These are phyloP conservation scores for Neonectria punicea DNA, from an alignment of 2,329 filamentous ascomycete genomes.

Conservation along the genomic window DNA sequence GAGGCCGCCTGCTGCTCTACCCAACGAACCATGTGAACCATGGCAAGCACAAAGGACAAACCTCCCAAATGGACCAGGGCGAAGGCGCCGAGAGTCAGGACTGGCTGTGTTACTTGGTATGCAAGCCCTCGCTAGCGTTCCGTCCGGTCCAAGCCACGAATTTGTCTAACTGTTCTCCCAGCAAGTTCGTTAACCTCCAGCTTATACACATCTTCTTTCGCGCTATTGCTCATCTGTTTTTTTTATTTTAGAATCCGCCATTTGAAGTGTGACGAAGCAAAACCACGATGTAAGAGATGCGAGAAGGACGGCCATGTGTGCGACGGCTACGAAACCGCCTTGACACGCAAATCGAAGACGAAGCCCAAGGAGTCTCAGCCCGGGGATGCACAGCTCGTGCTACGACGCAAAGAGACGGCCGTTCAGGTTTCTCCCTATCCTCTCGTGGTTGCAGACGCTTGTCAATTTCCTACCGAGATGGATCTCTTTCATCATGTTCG, in stretches of 20 bases:
- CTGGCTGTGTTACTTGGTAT: slow-evolving; percentile 26
- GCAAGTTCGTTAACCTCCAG: slow-evolving; percentile 22
- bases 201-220: background rate
- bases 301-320: slow-evolving; percentile 23
- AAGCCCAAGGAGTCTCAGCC: slow-evolving; percentile 8
- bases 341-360: slow-evolving; percentile 5
- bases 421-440: background rate
- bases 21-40: slow-evolving; percentile 4
- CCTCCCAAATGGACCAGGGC: slow-evolving; percentile 23
- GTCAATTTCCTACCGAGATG: slow-evolving; percentile 17
- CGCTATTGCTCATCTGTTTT: background rate
- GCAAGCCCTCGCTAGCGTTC: background rate
- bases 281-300: slow-evolving; percentile 20
- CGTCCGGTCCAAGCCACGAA: background rate
- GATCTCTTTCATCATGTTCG: slow-evolving; percentile 26
- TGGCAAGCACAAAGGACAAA: slow-evolving; percentile 16
- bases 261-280: slow-evolving; percentile 26
- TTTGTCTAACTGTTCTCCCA: slow-evolving; percentile 4
- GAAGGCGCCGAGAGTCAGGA: slow-evolving; percentile 24
- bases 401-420: slow-evolving; percentile 1
- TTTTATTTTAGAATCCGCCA: slow-evolving; percentile 17
- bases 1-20: background rate
- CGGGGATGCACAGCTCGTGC: background rate
- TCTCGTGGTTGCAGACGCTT: background rate
- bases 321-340: slow-evolving; percentile 19